A percentile compares a stretch with the other conserved stretches of the same genome.
Evolutionary conservation across 2,329 filamentous ascomycete species (phyloP).

Genomic region (Immersiporthe knoxdaviesiana): DNA sequence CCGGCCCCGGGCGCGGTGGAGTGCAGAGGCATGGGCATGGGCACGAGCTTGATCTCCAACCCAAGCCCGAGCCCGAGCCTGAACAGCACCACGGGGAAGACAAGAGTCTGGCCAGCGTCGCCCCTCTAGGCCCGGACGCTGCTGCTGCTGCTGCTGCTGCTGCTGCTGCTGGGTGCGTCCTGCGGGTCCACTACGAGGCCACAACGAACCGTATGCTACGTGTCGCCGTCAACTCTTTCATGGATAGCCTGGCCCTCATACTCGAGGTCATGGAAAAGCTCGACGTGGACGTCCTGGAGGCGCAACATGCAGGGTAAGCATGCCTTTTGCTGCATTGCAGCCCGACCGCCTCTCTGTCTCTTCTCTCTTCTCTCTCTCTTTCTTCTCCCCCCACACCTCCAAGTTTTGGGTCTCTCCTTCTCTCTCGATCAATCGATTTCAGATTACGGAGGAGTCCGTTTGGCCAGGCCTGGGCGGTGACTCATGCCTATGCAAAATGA

Average conservation of each 20-base stretch:
- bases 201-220: slow-evolving; percentile 96
- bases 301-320: slow-evolving; percentile 24
- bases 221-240: slow-evolving; percentile 94
- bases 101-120: neutral
- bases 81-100: neutral
- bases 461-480: slow-evolving; percentile 2
- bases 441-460: neutral
- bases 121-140: neutral
- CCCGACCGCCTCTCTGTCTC: slow-evolving; percentile 4
- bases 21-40: neutral
- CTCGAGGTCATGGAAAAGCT: slow-evolving; percentile 89
- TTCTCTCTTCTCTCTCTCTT: neutral
- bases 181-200: slow-evolving; percentile 79
- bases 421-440: neutral
- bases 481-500: neutral
- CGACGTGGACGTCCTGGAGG: slow-evolving; percentile 76
- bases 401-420: neutral
- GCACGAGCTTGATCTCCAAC: slow-evolving; percentile 3
- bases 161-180: slow-evolving; percentile 46
- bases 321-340: neutral
- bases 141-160: slow-evolving; percentile 3
- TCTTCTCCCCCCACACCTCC: neutral
- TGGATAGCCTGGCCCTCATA: slow-evolving; percentile 85
- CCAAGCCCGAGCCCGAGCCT: neutral
- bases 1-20: neutral